Conservation (phyloP, 2,329 filamentous ascomycete genomes). For the Exophiala sp. region DNA sequence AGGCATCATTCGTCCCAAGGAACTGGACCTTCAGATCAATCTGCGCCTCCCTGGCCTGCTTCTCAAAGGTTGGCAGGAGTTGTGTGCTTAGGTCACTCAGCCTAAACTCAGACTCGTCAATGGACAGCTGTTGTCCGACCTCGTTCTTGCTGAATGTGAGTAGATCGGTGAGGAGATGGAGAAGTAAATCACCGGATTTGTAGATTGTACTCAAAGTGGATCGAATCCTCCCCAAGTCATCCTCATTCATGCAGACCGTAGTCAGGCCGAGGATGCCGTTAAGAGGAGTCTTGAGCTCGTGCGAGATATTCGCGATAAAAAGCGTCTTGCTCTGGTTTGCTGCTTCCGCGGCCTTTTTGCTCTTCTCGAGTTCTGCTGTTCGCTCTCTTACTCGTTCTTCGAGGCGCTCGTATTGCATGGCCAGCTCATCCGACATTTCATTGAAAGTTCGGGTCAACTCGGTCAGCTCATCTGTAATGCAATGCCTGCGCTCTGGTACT, state of each 20-base stretch:
- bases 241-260: constrained; percentile 86
- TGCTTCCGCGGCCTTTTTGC: constrained; percentile 87
- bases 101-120: constrained; percentile 81
- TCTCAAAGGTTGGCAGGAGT: constrained; percentile 78
- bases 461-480: constrained; percentile 75
- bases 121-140: constrained; percentile 72
- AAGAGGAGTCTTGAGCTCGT: constrained; percentile 84
- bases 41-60: constrained; percentile 72
- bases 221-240: constrained; percentile 70
- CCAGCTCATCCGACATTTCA: constrained; percentile 84
- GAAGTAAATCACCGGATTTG: constrained; percentile 74
- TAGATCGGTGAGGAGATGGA: constrained; percentile 82
- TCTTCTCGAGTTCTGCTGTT: constrained; percentile 77
- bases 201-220: constrained; percentile 82
- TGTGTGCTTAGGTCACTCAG: constrained; percentile 79
- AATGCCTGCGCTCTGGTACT: constrained; percentile 68
- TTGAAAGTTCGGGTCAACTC: constrained; percentile 83
- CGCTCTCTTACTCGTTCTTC: constrained; percentile 79
- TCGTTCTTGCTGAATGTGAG: constrained; percentile 94
- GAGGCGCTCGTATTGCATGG: constrained; percentile 76
- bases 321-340: constrained; percentile 95
- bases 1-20: constrained; percentile 47
- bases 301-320: constrained; percentile 90
- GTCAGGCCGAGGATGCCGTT: constrained; percentile 96
- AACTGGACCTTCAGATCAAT: constrained; percentile 71